Conservation (phyloP, 1,284 basidiomycete species). For the Marasmius sp. region DNA sequence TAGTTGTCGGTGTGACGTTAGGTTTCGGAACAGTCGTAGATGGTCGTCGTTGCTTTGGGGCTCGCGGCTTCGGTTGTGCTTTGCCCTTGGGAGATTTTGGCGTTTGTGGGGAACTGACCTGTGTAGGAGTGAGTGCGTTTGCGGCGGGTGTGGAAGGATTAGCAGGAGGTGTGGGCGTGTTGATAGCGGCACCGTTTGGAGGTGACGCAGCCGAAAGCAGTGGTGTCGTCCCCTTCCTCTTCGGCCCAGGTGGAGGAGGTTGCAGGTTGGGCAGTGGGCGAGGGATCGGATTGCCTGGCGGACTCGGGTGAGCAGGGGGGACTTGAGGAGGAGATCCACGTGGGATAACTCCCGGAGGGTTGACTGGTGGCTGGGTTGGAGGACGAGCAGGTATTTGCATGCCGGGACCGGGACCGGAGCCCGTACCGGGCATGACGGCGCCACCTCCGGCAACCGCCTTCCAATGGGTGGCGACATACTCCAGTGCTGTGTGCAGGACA, state of each 20-base stretch:
- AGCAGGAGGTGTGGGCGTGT: slow-evolving; percentile 40
- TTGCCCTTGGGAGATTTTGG: slow-evolving; percentile 56
- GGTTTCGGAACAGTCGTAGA: slow-evolving; percentile 27
- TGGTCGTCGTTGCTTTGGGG: slow-evolving; percentile 33
- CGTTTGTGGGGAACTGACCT: slow-evolving; percentile 44
- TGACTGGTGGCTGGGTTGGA: neutral
- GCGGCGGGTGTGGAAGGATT: slow-evolving; percentile 54
- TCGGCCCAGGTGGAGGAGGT: slow-evolving; percentile 22
- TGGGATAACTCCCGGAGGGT: slow-evolving; percentile 1
- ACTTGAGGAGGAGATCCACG: slow-evolving; percentile 4
- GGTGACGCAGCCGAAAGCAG: slow-evolving; percentile 16
- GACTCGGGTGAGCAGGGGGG: slow-evolving; percentile 17
- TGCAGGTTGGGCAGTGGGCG: slow-evolving; percentile 25
- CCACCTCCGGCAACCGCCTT: slow-evolving; percentile 12
- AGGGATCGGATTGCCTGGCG: slow-evolving; percentile 18
- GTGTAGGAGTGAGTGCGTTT: slow-evolving; percentile 49
- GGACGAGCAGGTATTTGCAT: neutral
- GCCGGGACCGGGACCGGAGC: neutral
- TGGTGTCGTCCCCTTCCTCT: slow-evolving; percentile 28
- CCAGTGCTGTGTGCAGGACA: neutral
- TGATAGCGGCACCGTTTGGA: slow-evolving; percentile 20
- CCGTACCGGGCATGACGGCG: neutral
- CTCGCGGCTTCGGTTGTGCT: slow-evolving; percentile 42
- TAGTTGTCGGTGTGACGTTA: slow-evolving; percentile 27
- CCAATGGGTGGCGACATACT: slow-evolving; percentile 16